Evolutionary conservation across 768 basidiomycete genomes (phyloP).

Genomic region (Termitomyces sp.): DNA sequence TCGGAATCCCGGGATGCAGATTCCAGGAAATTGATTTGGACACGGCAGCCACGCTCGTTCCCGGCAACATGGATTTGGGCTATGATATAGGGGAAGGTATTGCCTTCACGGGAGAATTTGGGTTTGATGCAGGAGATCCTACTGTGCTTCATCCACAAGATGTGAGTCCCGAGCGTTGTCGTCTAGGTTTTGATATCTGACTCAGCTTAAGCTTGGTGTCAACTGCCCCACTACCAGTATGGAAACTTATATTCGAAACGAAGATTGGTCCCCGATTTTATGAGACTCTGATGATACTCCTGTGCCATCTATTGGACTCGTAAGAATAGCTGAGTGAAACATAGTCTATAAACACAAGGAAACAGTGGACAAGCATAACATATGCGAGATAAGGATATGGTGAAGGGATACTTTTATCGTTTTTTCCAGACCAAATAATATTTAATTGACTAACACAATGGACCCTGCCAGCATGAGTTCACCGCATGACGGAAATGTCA

Average conservation of each 20-base stretch:
- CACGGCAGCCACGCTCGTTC: neutral
- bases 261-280: conserved; percentile 5
- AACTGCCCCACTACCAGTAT: conserved; percentile 5
- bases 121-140: conserved; percentile 3
- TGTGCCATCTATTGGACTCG: neutral
- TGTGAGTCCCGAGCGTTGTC: neutral
- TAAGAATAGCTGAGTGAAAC: neutral
- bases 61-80: neutral
- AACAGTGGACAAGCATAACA: too few relatives aligned
- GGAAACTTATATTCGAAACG: conserved; percentile 2
- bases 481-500: neutral
- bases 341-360: too few relatives aligned
- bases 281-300: neutral
- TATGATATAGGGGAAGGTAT: neutral
- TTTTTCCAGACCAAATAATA: neutral
- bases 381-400: neutral
- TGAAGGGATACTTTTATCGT: neutral
- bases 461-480: neutral
- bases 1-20: neutral
- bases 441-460: too few relatives aligned
- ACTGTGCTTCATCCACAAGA: conserved; percentile 3
- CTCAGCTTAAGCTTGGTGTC: neutral
- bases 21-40: neutral
- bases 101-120: conserved; percentile 5
- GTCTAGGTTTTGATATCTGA: neutral